Conservation (phyloP, 305 asterid species). For the Fraxinus nigra region DNA sequence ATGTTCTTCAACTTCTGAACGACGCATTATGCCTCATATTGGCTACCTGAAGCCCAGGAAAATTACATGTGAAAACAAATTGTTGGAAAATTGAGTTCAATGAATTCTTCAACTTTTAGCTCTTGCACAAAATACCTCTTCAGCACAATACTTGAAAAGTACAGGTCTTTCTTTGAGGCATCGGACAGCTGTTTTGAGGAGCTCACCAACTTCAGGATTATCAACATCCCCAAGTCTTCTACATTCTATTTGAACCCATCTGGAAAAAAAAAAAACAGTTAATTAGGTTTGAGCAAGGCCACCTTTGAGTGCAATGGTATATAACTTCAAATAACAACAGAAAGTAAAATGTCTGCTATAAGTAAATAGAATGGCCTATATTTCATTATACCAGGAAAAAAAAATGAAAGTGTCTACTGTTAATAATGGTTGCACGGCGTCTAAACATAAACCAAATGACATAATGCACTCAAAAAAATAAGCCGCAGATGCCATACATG, state of each 20-base stretch:
- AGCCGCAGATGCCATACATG: not conserved
- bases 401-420: not conserved
- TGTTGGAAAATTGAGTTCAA: slow-evolving; percentile 15
- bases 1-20: slow-evolving; percentile 42
- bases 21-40: slow-evolving; percentile 97
- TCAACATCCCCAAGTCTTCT: slow-evolving; percentile 88
- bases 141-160: slow-evolving; percentile 94
- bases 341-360: not conserved
- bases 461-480: not conserved
- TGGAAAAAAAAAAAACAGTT: slow-evolving; percentile 24
- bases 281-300: not conserved
- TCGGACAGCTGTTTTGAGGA: slow-evolving; percentile 83
- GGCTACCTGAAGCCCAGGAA: slow-evolving; percentile 59
- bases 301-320: not conserved
- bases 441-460: not conserved
- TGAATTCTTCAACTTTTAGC: slow-evolving; percentile 15
- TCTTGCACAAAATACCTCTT: slow-evolving; percentile 63
- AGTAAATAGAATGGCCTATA: not conserved
- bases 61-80: slow-evolving; percentile 12
- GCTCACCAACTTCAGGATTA: slow-evolving; percentile 95
- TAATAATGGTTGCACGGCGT: not conserved
- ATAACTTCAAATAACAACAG: not conserved
- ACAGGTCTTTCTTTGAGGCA: slow-evolving; percentile 95
- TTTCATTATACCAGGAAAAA: not conserved
- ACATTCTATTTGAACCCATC: slow-evolving; percentile 99